A percentile compares a stretch with the other conserved stretches of the same genome.
phyloP scores from a whole-genome alignment of 768 basidiomycete species.

The Rhodotorula graminis region DNA sequence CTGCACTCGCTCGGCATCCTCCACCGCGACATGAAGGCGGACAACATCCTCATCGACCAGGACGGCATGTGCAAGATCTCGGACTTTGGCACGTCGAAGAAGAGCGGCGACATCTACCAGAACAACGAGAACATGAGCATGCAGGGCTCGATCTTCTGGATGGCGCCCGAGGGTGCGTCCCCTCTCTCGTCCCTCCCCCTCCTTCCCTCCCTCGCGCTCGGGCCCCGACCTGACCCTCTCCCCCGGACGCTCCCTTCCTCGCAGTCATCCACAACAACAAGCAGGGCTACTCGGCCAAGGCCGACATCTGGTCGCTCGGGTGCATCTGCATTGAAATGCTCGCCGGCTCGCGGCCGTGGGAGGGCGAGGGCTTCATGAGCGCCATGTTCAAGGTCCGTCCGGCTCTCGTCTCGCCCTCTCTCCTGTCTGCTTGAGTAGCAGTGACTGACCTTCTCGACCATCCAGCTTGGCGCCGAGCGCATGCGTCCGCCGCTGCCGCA shows the following conservation, averaged over 20 bases:
- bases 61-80: conserved; percentile 93
- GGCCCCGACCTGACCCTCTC: no score
- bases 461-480: conserved; percentile 75
- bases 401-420: no score
- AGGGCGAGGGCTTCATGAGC: conserved; percentile 76
- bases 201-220: neutral
- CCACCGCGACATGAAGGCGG: conserved; percentile 93
- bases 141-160: conserved; percentile 99
- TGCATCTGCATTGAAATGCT: conserved; percentile 99
- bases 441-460: neutral
- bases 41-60: conserved; percentile 94
- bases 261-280: conserved; percentile 66
- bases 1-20: conserved; percentile 86
- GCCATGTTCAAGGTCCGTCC: conserved; percentile 83
- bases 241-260: neutral
- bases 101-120: conserved; percentile 72
- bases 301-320: conserved; percentile 92
- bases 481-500: conserved; percentile 83
- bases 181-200: neutral
- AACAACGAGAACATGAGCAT: conserved; percentile 69
- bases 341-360: conserved; percentile 94
- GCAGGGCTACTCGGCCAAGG: conserved; percentile 85
- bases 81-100: conserved; percentile 97
- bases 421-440: neutral
- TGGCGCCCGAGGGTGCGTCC: conserved; percentile 86